Evolutionary conservation across 225 moss, liverwort and hornwort species (phyloP).

Genomic region (Sphagnum contortum): DNA sequence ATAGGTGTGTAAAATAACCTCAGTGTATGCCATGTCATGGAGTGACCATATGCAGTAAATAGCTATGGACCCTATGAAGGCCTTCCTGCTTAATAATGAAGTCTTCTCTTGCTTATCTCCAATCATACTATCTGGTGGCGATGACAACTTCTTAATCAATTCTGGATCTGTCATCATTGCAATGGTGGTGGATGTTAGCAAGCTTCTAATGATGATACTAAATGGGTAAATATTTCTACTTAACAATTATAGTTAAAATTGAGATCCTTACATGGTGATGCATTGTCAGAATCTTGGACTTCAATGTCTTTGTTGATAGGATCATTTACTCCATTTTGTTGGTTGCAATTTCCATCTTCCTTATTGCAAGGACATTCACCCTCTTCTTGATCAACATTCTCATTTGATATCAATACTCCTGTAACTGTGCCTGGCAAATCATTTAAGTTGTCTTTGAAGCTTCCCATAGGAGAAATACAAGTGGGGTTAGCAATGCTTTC

Average conservation of each 20-base stretch:
- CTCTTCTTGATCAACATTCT: neutral
- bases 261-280: no score
- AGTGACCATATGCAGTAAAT: conserved; percentile 37
- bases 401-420: neutral
- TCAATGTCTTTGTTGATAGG: no score
- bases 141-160: conserved; percentile 3
- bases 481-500: conserved; percentile 10
- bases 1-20: conserved; percentile 6
- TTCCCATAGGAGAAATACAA: conserved; percentile 6
- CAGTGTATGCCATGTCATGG: conserved; percentile 35
- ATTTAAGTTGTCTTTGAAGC: conserved; percentile 1
- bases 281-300: no score
- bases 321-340: no score
- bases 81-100: neutral
- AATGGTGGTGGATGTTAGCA: conserved; percentile 3
- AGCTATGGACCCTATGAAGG: conserved; percentile 17
- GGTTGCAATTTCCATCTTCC: no score
- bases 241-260: no score
- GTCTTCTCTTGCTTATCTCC: neutral
- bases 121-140: neutral
- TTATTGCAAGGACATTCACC: neutral
- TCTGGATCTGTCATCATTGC: neutral
- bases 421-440: neutral
- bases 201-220: no score
- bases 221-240: no score